Evolutionary conservation across 108 stramenopile species (phyloP), one percentile per base, ranked within the genome.

Genomic region (Mayamaea pseudoterrestris): DNA sequence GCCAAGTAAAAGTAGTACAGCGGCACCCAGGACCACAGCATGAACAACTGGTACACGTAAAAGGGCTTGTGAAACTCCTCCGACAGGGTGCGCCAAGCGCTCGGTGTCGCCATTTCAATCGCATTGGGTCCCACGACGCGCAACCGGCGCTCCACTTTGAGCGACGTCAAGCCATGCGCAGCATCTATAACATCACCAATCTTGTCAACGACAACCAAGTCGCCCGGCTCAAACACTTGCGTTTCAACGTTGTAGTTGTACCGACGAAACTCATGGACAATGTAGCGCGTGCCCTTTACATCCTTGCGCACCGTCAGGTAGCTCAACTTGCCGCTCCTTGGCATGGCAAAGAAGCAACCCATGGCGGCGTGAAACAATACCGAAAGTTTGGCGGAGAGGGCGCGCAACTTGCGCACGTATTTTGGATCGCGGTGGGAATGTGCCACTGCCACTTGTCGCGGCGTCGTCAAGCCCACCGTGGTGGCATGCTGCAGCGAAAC

Each of bases 1-100:
- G 67, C 67, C 78, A 80, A 73, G 43, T 80, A 73, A 26, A 62
- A 76, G 50, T 81, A 81, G 55, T 57, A 71, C 27, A 48, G 45
- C 27, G 59, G 61, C 17, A 47, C 40, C 66, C 66, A 77, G 23
- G 63, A 61, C 79, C 80, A 81, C 17, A 77, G 56, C 60, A 81
- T 68, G 45, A 69, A 81, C 24, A 46, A 51, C 46, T 81, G 80
- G 45, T 81, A 81, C 5, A 68, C 40, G 44, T 81, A 81, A 42
- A 81, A 81, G 0, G 61, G 48, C 58, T 77, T 69, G 37, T 34
- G 41, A 36, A 76, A 68, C 54, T 81, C 80, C 8, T 56, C 29
- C 0, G 35, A 41, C 13, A 81, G 61, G 3, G 47, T 60, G 37
- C 47, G 27, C 11, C 71, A 27, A 27, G 66, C 30, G 2, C 55